A percentile compares a stretch with the other conserved stretches of the same genome.
phyloP scores from a whole-genome alignment of 164 flowering plant genomes.

The Buxus sempervirens region DNA sequence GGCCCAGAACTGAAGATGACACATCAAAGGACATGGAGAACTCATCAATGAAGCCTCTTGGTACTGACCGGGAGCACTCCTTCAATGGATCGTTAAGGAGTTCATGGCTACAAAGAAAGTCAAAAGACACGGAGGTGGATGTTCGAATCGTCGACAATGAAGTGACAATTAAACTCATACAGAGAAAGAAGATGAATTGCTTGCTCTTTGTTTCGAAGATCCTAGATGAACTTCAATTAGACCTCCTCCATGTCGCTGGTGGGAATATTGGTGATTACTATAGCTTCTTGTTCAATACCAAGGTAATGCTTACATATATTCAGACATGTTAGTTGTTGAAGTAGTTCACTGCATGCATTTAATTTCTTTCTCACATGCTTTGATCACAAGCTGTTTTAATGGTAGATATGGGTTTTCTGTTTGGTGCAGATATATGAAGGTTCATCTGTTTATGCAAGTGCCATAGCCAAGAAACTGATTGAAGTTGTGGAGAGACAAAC shows the following conservation, averaged over 20 bases:
- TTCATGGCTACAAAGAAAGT: conserved; percentile 89
- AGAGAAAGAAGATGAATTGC: conserved; percentile 72
- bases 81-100: conserved; percentile 57
- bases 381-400: not conserved
- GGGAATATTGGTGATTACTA: conserved; percentile 80
- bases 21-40: conserved; percentile 31
- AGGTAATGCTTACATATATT: conserved; percentile 36
- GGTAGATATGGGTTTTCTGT: not conserved
- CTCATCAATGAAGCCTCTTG: conserved; percentile 28
- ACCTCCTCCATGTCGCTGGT: conserved; percentile 90
- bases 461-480: conserved; percentile 79
- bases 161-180: conserved; percentile 81
- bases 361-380: not conserved
- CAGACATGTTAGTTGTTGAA: not conserved
- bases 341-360: not conserved
- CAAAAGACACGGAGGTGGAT: conserved; percentile 88
- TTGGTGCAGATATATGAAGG: conserved; percentile 77
- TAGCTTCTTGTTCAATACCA: conserved; percentile 84
- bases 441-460: conserved; percentile 81
- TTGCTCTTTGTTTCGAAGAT: conserved; percentile 71
- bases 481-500: conserved; percentile 69
- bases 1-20: conserved; percentile 49
- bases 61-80: conserved; percentile 38
- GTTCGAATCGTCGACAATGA: conserved; percentile 89
- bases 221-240: conserved; percentile 83